phyloP scores from a whole-genome alignment of 192 early-diverging fungal genomes.

The Coemansia sp. region DNA sequence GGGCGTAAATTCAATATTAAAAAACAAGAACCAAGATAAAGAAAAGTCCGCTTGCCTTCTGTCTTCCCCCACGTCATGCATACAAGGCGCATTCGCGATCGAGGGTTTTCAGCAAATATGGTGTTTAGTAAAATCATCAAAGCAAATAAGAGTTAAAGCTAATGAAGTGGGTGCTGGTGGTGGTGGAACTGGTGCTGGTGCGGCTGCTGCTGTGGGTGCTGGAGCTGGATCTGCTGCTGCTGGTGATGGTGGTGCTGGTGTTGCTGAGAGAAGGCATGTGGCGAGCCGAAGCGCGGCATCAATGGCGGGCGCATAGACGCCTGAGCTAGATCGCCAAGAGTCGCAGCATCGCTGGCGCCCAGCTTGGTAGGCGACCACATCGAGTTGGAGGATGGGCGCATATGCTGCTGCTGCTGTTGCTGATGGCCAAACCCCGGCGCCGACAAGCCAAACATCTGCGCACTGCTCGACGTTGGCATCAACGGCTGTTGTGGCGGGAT shows the following conservation, averaged over 20 bases:
- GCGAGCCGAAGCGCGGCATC: conserved; percentile 13
- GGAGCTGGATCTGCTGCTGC: background rate
- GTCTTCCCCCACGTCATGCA: too few species aligned
- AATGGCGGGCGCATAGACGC: conserved; percentile 1
- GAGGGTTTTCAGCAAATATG: background rate
- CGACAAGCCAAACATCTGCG: conserved; percentile 1
- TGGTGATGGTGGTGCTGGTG: conserved; percentile 8
- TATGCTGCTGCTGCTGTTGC: background rate
- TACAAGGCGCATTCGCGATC: too few species aligned
- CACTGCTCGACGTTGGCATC: background rate
- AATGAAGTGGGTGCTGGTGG: conserved; percentile 6
- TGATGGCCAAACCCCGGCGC: background rate
- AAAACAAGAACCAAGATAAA: too few species aligned
- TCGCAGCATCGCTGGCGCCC: background rate
- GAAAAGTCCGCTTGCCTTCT: too few species aligned
- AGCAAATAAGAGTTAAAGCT: background rate
- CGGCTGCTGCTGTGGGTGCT: background rate
- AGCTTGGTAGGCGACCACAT: conserved; percentile 29
- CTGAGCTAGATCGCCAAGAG: background rate
- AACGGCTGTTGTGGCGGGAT: background rate
- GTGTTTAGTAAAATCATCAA: background rate
- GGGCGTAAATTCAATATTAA: too few species aligned
- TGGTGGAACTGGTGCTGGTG: background rate
- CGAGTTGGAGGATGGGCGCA: background rate
- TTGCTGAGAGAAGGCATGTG: conserved; percentile 17